Evolutionary conservation across 192 early-diverging fungal genomes (phyloP), one percentile per base, ranked within the genome.

Genomic region (Coemansia aciculifera): DNA sequence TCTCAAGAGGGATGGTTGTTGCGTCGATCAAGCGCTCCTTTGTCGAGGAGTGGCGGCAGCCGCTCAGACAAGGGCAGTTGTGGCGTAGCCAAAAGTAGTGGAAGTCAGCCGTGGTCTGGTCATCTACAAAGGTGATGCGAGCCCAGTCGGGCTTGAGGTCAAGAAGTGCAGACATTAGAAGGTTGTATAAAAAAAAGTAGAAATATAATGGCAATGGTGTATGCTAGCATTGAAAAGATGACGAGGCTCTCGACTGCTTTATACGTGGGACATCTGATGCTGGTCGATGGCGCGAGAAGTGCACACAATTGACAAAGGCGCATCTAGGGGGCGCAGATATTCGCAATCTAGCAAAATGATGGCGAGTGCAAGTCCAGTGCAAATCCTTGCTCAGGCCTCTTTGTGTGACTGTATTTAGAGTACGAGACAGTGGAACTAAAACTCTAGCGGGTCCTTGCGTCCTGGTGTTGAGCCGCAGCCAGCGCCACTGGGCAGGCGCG

Each of bases 31-130:
- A 24, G 59, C 83, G 83, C 66, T 84, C 83, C 61, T 71, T 74
- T 7, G 83, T 80, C 2, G 40, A 44, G 19, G 51, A 11, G 43
- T 84, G 83, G 11, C 83, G 79, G 43, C 83, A 84, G 44, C 83
- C 83, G 48, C 62, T 65, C 9, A 84, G 72, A 59, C 83, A 84
- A 3, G 54, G 83, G 69, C 83, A 84, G 74, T 84, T 84, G 64
- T 84, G 83, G 1, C 83, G 83, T 15, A 84, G 71, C 83, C 83
- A 84, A 52, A 81, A 84, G 72, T 81, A 84, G 63, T 84, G 83
- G 43, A 65, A 84, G 64, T 84, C 83, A 9, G 83, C 79, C 49
- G 37, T 48, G 12, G 1, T 39, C 49, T 70, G 49, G 24, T 49
- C 42, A 8, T 67, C 64, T 13, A 62, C 15, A 51, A 82, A 77